Evolutionary conservation across 805 yeast genomes (phyloP).

Genomic region (Diddensiella transvaalensis): DNA sequence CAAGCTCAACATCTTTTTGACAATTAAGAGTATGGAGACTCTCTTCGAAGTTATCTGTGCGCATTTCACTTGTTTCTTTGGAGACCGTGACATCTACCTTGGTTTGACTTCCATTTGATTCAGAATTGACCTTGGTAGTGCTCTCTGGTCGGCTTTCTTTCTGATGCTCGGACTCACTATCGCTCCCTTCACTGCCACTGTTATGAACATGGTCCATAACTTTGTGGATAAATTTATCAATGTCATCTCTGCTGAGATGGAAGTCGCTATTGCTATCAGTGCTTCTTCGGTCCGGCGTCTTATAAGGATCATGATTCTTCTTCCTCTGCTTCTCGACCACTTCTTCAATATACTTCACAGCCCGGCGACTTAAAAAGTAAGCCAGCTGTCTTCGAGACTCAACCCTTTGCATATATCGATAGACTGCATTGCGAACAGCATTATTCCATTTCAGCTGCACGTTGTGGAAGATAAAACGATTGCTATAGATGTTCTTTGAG

Average conservation of each 20-base stretch:
- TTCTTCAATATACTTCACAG: slow-evolving; percentile 50
- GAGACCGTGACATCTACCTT: slow-evolving; percentile 2
- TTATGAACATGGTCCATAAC: neutral
- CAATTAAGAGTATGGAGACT: slow-evolving; percentile 41
- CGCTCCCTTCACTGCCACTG: slow-evolving; percentile 1
- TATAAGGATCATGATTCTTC: neutral
- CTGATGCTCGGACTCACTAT: neutral
- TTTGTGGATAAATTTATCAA: slow-evolving; percentile 8
- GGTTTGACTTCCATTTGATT: neutral
- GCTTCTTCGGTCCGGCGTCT: neutral
- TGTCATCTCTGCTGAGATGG: slow-evolving; percentile 11
- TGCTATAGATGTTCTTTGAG: slow-evolving; percentile 42
- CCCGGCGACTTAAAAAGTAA: slow-evolving; percentile 45
- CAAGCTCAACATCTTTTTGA: slow-evolving; percentile 32
- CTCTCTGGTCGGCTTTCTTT: neutral
- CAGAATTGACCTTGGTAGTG: neutral
- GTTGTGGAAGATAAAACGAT: slow-evolving; percentile 69
- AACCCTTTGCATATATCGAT: slow-evolving; percentile 53
- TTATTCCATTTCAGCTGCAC: slow-evolving; percentile 79
- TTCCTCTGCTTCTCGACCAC: slow-evolving; percentile 36
- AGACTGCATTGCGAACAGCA: slow-evolving; percentile 56
- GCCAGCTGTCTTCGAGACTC: slow-evolving; percentile 43
- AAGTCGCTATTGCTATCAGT: slow-evolving; percentile 8
- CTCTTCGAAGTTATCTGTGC: slow-evolving; percentile 43
- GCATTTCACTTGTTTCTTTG: slow-evolving; percentile 11